These are phyloP conservation scores for Scedosporium minutisporum DNA, from an alignment of 2,329 filamentous ascomycete species.

Conservation along the genomic window DNA sequence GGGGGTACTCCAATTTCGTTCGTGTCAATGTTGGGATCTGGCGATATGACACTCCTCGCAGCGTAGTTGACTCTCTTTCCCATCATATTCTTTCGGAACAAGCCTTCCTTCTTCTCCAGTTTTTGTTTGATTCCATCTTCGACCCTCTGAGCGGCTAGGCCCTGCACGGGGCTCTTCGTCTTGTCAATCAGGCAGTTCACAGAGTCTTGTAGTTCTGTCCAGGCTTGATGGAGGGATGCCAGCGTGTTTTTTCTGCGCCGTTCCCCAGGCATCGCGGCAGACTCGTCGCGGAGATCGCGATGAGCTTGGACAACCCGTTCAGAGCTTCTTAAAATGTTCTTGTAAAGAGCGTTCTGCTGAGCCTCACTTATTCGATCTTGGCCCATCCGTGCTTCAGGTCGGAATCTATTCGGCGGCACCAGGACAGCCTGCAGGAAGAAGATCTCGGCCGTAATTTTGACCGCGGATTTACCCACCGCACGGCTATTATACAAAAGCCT, in stretches of 20 bases:
- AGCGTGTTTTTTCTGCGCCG: slow-evolving; percentile 47
- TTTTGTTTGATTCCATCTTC: slow-evolving; percentile 97
- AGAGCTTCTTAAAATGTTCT: slow-evolving; percentile 68
- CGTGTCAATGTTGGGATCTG: slow-evolving; percentile 96
- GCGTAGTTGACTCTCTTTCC: slow-evolving; percentile 99
- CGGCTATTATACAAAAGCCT: slow-evolving; percentile 77
- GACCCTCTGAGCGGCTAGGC: slow-evolving; percentile 64
- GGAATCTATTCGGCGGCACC: slow-evolving; percentile 85
- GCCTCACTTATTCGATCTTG: slow-evolving; percentile 76
- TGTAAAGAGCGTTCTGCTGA: slow-evolving; percentile 81
- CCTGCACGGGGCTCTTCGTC: slow-evolving; percentile 74
- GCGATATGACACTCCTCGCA: slow-evolving; percentile 93
- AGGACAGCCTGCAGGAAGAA: slow-evolving; percentile 85
- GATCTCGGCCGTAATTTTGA: slow-evolving; percentile 67
- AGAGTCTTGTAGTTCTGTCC: slow-evolving; percentile 73
- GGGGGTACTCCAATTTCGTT: slow-evolving; percentile 97
- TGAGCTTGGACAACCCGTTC: slow-evolving; percentile 58
- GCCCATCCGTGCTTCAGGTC: slow-evolving; percentile 76
- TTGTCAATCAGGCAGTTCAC: slow-evolving; percentile 92
- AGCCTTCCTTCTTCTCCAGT: slow-evolving; percentile 95
- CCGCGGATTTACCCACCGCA: slow-evolving; percentile 45
- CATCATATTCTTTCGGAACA: slow-evolving; percentile 99
- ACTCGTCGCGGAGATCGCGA: slow-evolving; percentile 34
- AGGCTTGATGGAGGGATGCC: slow-evolving; percentile 69
- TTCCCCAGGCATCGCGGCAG: slow-evolving; percentile 21